phyloP scores from a whole-genome alignment of 2,329 filamentous ascomycete genomes.

The Colletotrichum falcatum region DNA sequence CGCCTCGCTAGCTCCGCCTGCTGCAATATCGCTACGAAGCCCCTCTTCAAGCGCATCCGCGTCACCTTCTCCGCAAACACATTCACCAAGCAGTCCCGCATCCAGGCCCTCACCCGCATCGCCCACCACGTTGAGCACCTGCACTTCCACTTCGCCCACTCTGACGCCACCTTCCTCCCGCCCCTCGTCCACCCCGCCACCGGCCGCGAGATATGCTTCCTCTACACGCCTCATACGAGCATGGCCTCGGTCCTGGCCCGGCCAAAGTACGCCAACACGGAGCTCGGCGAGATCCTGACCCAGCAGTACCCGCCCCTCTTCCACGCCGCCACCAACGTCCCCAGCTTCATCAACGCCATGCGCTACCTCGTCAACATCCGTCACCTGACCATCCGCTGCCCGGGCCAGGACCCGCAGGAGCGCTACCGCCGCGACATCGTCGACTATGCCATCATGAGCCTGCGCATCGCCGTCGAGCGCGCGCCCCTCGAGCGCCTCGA shows the following conservation, averaged over 20 bases:
- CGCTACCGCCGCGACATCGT: conserved; percentile 82
- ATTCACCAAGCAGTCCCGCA: conserved; percentile 79
- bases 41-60: conserved; percentile 76
- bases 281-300: conserved; percentile 84
- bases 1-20: conserved; percentile 77
- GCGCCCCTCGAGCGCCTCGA: conserved; percentile 73
- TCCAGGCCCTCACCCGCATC: conserved; percentile 81
- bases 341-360: conserved; percentile 83
- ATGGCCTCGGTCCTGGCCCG: conserved; percentile 70
- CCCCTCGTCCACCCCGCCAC: conserved; percentile 84
- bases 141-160: conserved; percentile 82
- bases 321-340: conserved; percentile 88
- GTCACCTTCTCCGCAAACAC: conserved; percentile 79
- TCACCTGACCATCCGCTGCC: conserved; percentile 82
- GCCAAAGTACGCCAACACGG: conserved; percentile 83
- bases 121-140: conserved; percentile 83
- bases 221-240: conserved; percentile 82
- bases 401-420: conserved; percentile 75
- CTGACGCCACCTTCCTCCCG: conserved; percentile 82
- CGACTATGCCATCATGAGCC: conserved; percentile 89
- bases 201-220: conserved; percentile 82
- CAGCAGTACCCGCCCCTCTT: conserved; percentile 91
- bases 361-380: conserved; percentile 75
- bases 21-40: conserved; percentile 75
- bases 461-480: conserved; percentile 85